Evolutionary conservation across 2,329 filamentous ascomycete species (phyloP), one percentile per base, ranked within the genome.

Genomic region (Diplodia scrobiculata): DNA sequence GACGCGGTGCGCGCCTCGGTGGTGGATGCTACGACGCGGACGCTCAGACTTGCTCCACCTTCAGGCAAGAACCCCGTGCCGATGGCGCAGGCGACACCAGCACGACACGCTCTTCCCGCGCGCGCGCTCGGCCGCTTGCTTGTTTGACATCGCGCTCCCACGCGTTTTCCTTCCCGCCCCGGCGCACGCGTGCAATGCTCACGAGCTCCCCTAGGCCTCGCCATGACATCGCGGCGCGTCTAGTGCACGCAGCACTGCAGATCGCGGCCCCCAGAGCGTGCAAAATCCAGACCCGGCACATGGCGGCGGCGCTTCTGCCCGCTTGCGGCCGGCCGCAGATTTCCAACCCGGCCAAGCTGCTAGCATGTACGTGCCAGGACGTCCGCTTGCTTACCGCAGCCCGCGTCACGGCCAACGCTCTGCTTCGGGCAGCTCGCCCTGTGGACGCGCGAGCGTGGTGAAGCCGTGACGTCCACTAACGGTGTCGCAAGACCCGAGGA

Each of bases 1-100:
- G 64, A 65, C 63, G 63, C 63, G 63, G 63, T 63, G 52, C 63
- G 63, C 63, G 63, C 63, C n/a, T 50, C 63, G 63, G 51, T 50
- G 63, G 63, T 65, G 51, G 63, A 65, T 65, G 50, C 50, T 65
- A 36, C 36, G 52, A 58, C 62, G 62, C 48, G 50, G 50, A 48
- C 62, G 63, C 63, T 65, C 63, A 65, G 63, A 65, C 63, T 55
- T 63, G 59, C 45, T 63, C 48, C 59, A 51, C 59, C 59, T 52
- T 50, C 45, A 62, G 47, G 45, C 41, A 62, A 62, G 58, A 62
- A 62, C n/a, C 41, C 45, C 59, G 59, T 51, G 59, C 47, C 45
- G 29, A 52, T 63, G 59, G 45, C 59, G 47, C 45, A 54, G 17
- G 10, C 34, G 34, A 58, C 29, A 36, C 38, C 55, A 41, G 11